A percentile compares a stretch with the other conserved stretches of the same genome.
phyloP scores from a whole-genome alignment of 805 yeast genomes.

The Maudiozyma barnettii region DNA sequence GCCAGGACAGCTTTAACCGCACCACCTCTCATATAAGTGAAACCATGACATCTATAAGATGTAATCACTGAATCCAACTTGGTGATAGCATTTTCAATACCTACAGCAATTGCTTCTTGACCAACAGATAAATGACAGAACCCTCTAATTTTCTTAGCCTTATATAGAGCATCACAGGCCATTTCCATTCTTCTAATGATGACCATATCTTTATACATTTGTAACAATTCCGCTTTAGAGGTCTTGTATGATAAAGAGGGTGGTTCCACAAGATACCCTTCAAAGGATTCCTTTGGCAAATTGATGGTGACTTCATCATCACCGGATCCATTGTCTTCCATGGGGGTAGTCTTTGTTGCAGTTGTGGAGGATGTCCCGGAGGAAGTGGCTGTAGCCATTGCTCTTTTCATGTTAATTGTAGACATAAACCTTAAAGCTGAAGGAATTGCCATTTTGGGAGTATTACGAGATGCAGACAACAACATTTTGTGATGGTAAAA shows the following conservation, averaged over 20 bases:
- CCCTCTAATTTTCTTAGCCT: constrained; percentile 97
- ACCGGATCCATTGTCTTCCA: background rate
- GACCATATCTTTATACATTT: constrained; percentile 96
- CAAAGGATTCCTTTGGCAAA: constrained; percentile 75
- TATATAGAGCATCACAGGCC: constrained; percentile 96
- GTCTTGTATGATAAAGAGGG: constrained; percentile 71
- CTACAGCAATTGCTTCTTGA: constrained; percentile 98
- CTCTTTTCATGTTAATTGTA: background rate
- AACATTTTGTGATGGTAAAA: background rate
- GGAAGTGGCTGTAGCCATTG: background rate
- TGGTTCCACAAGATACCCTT: constrained; percentile 67
- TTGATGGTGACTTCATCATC: constrained; percentile 37
- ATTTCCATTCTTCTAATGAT: constrained; percentile 94
- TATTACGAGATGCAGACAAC: background rate
- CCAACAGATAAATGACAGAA: constrained; percentile 98
- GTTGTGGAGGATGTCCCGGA: background rate
- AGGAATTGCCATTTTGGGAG: background rate
- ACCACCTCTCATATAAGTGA: constrained; percentile 93
- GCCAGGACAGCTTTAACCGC: constrained; percentile 84
- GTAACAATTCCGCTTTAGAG: constrained; percentile 66
- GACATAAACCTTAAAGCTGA: background rate
- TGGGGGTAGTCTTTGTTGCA: background rate
- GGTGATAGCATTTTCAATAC: constrained; percentile 90
- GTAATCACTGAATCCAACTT: constrained; percentile 84
- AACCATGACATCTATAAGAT: constrained; percentile 98